Conservation (phyloP, 2,329 filamentous ascomycete genomes). For the Arthrobotrys sphaeroides region DNA sequence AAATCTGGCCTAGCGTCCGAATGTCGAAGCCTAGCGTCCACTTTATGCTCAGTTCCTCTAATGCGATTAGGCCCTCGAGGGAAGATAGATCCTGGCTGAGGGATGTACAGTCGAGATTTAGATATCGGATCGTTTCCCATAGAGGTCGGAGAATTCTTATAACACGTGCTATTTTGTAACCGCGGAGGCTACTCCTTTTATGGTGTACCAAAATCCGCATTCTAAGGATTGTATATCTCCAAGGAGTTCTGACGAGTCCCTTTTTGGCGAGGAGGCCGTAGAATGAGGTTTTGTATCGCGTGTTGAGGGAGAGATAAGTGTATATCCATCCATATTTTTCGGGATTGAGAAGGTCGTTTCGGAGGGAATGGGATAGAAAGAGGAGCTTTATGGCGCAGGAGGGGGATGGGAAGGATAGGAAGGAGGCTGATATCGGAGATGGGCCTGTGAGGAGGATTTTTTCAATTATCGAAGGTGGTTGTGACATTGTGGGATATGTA, state of each 20-base stretch:
- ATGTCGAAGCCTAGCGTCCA: neutral
- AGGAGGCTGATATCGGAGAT: neutral
- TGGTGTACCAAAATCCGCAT: too few relatives aligned
- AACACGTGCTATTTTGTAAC: neutral
- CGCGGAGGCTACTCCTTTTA: too few relatives aligned
- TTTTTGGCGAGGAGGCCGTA: neutral
- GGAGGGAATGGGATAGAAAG: neutral
- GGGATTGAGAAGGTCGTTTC: neutral
- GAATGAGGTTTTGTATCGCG: neutral
- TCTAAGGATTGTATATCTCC: neutral
- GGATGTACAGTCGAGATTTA: neutral
- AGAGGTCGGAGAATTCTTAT: neutral
- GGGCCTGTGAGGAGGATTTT: neutral
- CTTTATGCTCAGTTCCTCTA: neutral
- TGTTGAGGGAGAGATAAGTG: neutral
- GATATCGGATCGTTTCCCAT: neutral
- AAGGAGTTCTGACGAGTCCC: neutral
- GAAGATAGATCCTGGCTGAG: neutral
- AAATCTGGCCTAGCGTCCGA: neutral
- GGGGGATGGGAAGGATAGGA: neutral
- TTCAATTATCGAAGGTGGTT: neutral
- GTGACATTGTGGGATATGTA: neutral
- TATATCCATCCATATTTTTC: neutral
- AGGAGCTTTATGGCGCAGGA: neutral
- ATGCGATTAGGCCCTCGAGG: neutral